Evolutionary conservation across 495 filamentous ascomycete genomes (phyloP).

Genomic region (Choiromyces venosus): DNA sequence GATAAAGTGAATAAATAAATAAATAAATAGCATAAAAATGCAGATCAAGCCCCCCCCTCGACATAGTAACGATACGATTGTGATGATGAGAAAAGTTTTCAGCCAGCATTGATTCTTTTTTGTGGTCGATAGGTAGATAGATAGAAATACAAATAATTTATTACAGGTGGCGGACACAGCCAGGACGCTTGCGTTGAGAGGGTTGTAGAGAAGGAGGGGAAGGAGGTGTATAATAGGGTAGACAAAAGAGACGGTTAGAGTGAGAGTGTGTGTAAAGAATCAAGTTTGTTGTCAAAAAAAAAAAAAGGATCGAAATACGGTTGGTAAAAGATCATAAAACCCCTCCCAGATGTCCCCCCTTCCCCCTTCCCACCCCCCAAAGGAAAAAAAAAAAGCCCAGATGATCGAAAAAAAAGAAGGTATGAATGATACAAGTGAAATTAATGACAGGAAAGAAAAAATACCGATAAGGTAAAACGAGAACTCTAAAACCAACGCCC

Average conservation of each 20-base stretch:
- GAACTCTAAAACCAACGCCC: conserved; percentile 5
- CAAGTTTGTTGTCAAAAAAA: neutral
- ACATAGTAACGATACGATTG: neutral
- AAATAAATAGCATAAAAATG: neutral
- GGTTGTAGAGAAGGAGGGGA: no score
- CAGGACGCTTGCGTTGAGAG: neutral
- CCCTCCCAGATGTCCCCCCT: neutral
- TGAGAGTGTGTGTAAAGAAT: neutral
- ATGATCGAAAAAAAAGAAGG: conserved; percentile 4
- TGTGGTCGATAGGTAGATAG: neutral
- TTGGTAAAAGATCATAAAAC: neutral
- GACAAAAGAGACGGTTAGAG: neutral
- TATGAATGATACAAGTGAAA: conserved; percentile 7
- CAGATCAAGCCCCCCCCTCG: neutral
- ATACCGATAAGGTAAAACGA: neutral
- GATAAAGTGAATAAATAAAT: no score
- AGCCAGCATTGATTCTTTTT: neutral
- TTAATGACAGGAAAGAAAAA: conserved; percentile 9
- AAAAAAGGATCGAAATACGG: neutral
- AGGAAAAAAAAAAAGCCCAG: neutral
- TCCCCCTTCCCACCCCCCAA: neutral
- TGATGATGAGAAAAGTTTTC: neutral
- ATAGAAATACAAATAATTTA: conserved; percentile 1
- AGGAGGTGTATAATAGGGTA: neutral
- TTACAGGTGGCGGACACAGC: neutral